phyloP scores from a whole-genome alignment of 768 basidiomycete genomes.

The Lactarius psammicola region DNA sequence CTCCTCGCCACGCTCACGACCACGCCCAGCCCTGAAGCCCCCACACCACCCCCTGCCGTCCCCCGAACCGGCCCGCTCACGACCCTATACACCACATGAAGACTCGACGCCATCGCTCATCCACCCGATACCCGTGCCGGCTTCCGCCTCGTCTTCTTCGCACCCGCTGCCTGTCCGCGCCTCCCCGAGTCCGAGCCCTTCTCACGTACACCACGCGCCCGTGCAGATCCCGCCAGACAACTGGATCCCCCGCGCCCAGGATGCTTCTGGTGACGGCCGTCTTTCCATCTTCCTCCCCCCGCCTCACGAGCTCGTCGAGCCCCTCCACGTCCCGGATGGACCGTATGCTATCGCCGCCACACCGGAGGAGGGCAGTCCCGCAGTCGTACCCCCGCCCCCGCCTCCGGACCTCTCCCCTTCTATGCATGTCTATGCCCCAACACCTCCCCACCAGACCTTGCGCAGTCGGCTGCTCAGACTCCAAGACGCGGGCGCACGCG shows the following conservation, averaged over 20 bases:
- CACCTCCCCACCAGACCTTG: constrained; percentile 19
- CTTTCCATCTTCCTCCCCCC: constrained; percentile 27
- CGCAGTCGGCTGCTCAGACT: background rate
- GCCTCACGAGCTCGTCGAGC: constrained; percentile 24
- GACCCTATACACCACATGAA: constrained; percentile 26
- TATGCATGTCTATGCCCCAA: constrained; percentile 10
- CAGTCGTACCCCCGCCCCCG: constrained; percentile 12
- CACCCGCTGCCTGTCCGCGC: background rate
- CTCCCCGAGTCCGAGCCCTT: constrained; percentile 12
- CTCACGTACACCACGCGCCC: constrained; percentile 14
- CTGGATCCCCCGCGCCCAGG: constrained; percentile 28
- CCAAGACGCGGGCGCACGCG: background rate
- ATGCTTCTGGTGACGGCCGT: constrained; percentile 22
- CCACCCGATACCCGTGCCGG: constrained; percentile 24
- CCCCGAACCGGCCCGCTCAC: constrained; percentile 21
- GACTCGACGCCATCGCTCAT: constrained; percentile 26
- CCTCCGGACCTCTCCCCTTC: constrained; percentile 3
- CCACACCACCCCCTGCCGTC: background rate
- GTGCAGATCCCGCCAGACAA: constrained; percentile 26
- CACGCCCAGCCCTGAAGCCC: constrained; percentile 16
- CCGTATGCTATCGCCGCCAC: constrained; percentile 20
- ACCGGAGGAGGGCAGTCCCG: constrained; percentile 25
- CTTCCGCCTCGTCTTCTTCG: constrained; percentile 12
- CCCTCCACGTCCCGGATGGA: constrained; percentile 13
- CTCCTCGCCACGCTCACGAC: constrained; percentile 16